Conservation (phyloP, 1,284 basidiomycete genomes). For the Ceratobasidium sp. region DNA sequence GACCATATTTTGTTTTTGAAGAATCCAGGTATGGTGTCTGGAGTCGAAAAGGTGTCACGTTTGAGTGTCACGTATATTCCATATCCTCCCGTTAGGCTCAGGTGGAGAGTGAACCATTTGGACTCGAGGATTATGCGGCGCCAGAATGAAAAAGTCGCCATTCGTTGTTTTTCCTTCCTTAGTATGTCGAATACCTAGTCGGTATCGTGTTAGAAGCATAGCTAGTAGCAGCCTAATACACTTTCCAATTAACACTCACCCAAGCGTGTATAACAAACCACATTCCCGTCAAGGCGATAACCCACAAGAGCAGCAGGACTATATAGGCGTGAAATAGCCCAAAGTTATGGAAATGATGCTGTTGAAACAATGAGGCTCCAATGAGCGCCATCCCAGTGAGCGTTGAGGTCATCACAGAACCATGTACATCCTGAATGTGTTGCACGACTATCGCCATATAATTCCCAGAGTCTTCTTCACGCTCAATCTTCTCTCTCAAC, state of each 20-base stretch:
- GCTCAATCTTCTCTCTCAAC: conserved; percentile 2
- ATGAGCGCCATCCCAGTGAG: conserved; percentile 41
- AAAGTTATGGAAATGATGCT: conserved; percentile 25
- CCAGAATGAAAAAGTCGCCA: conserved; percentile 44
- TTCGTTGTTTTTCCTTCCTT: conserved; percentile 23
- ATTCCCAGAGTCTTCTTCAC: neutral
- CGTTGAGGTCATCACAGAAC: conserved; percentile 33
- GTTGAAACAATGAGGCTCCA: conserved; percentile 28
- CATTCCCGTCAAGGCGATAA: conserved; percentile 38
- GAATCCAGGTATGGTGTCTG: neutral
- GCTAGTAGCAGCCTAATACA: neutral
- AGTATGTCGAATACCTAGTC: conserved; percentile 38
- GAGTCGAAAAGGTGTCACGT: conserved; percentile 13
- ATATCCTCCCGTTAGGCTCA: conserved; percentile 38
- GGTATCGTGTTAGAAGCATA: neutral
- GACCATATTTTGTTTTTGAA: conserved; percentile 20
- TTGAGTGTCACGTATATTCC: conserved; percentile 38
- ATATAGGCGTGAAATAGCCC: conserved; percentile 32
- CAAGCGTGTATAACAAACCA: conserved; percentile 44
- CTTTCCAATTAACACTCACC: conserved; percentile 10
- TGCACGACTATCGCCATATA: conserved; percentile 24
- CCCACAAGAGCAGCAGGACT: conserved; percentile 25
- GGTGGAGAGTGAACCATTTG: conserved; percentile 37
- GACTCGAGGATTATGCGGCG: conserved; percentile 30
- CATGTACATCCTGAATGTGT: conserved; percentile 32